Conservation (phyloP, 148 eudicot genomes). For the Selenicereus undatus region DNA sequence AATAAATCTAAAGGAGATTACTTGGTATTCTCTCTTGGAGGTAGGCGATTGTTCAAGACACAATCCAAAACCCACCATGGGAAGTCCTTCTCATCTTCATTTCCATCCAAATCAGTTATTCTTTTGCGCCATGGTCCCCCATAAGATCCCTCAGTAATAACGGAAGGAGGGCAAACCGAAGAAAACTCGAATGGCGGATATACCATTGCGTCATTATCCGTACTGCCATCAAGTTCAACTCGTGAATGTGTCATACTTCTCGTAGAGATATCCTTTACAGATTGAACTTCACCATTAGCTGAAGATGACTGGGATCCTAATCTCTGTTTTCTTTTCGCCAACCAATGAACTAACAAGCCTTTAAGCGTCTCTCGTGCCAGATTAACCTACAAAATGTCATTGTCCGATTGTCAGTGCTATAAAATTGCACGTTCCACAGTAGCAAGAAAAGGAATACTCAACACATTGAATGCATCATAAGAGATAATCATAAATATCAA, state of each 20-base stretch:
- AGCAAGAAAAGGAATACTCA: not conserved
- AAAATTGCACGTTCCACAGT: not conserved
- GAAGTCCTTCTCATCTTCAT: slow-evolving; percentile 91
- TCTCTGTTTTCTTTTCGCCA: slow-evolving; percentile 66
- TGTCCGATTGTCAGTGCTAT: not conserved
- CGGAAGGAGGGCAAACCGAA: slow-evolving; percentile 73
- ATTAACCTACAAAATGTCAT: slow-evolving; percentile 54
- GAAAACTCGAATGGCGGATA: slow-evolving; percentile 96
- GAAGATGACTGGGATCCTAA: slow-evolving; percentile 57
- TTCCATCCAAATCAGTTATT: slow-evolving; percentile 79
- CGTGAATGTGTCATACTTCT: slow-evolving; percentile 57
- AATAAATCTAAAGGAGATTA: slow-evolving; percentile 32
- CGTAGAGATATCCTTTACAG: slow-evolving; percentile 62
- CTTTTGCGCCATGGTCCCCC: slow-evolving; percentile 95
- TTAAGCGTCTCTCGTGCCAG: slow-evolving; percentile 95
- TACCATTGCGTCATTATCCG: slow-evolving; percentile 73
- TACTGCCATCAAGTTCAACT: slow-evolving; percentile 61
- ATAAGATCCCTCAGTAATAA: slow-evolving; percentile 90
- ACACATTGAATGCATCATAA: not conserved
- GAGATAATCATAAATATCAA: not conserved
- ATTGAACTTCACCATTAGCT: slow-evolving; percentile 67
- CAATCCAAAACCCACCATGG: slow-evolving; percentile 98
- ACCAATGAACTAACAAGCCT: slow-evolving; percentile 85
- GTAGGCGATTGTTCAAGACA: slow-evolving; percentile 81
- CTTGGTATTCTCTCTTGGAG: slow-evolving; percentile 97